Evolutionary conservation across 2,329 filamentous ascomycete species (phyloP).

Genomic region (Arthrobotrys conoides): DNA sequence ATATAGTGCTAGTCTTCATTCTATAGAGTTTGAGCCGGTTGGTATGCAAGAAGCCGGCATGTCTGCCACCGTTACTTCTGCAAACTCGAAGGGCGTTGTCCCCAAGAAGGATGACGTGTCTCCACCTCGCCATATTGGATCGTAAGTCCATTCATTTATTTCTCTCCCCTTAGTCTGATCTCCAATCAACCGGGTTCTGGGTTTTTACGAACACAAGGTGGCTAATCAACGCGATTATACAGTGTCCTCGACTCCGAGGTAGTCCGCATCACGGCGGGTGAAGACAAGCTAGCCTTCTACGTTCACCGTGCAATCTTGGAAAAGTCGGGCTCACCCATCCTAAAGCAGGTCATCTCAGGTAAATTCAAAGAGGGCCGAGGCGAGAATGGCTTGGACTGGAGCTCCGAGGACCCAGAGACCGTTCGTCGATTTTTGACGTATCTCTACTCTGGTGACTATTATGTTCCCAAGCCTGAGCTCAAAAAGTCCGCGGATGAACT

Average conservation of each 20-base stretch:
- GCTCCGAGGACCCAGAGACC: slow-evolving; percentile 24
- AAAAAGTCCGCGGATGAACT: background rate
- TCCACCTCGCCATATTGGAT: slow-evolving; percentile 5
- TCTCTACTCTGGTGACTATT: slow-evolving; percentile 40
- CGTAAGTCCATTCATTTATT: background rate
- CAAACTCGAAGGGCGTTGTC: background rate
- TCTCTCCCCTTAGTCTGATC: background rate
- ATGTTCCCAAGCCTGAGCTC: slow-evolving; percentile 36
- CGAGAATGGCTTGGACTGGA: slow-evolving; percentile 44
- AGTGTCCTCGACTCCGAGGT: slow-evolving; percentile 32
- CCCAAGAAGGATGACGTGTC: background rate
- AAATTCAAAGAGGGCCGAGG: slow-evolving; percentile 46
- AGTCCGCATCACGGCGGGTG: slow-evolving; percentile 29
- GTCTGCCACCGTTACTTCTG: background rate
- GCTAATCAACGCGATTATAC: background rate
- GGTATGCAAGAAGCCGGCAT: background rate
- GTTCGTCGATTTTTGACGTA: slow-evolving; percentile 35
- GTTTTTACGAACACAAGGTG: background rate
- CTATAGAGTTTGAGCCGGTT: too few species aligned
- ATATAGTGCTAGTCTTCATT: too few species aligned
- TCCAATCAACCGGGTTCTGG: background rate
- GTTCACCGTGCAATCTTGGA: slow-evolving; percentile 26
- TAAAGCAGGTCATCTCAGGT: slow-evolving; percentile 40
- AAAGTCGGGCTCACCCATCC: slow-evolving; percentile 6
- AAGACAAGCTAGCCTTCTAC: slow-evolving; percentile 1